Percentiles rank a stretch among this genome's conserved stretches.
Evolutionary conservation across 2,329 filamentous ascomycete species (phyloP).

Genomic region (Rhinocladiella mackenziei): DNA sequence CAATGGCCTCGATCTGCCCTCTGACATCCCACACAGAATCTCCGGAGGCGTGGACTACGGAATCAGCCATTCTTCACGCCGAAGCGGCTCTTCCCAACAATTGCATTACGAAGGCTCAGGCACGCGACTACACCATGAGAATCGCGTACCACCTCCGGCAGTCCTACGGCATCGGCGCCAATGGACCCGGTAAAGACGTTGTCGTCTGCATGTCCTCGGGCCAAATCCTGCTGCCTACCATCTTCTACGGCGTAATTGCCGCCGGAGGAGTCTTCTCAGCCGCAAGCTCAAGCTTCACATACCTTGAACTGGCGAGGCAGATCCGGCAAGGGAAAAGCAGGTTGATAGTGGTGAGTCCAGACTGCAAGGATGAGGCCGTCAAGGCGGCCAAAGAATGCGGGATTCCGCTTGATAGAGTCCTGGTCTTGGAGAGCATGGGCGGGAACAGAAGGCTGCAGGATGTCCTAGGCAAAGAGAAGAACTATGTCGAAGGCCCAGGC

Average conservation of each 20-base stretch:
- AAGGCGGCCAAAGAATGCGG: slow-evolving; percentile 50
- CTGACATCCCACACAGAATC: slow-evolving; percentile 13
- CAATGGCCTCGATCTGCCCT: not conserved
- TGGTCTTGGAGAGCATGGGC: slow-evolving; percentile 48
- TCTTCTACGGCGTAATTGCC: slow-evolving; percentile 57
- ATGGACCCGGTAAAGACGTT: slow-evolving; percentile 50
- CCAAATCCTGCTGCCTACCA: slow-evolving; percentile 51
- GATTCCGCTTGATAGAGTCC: slow-evolving; percentile 45
- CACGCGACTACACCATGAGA: slow-evolving; percentile 49
- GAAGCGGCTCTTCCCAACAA: slow-evolving; percentile 55
- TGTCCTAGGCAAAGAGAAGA: slow-evolving; percentile 11
- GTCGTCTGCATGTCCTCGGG: slow-evolving; percentile 56
- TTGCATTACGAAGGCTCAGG: slow-evolving; percentile 51
- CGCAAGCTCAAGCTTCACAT: slow-evolving; percentile 23
- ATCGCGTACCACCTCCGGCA: slow-evolving; percentile 55
- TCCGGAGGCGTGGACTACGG: slow-evolving; percentile 30
- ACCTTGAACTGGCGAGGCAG: slow-evolving; percentile 20
- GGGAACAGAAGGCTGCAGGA: slow-evolving; percentile 34
- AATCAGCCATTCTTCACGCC: slow-evolving; percentile 53
- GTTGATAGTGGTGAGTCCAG: slow-evolving; percentile 47
- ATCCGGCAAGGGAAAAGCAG: slow-evolving; percentile 22
- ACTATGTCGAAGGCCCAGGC: slow-evolving; percentile 16
- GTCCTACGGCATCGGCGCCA: slow-evolving; percentile 50
- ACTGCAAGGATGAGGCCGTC: slow-evolving; percentile 48
- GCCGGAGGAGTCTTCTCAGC: slow-evolving; percentile 57